A percentile compares a stretch with the other conserved stretches of the same genome.
Conservation (phyloP, 495 filamentous ascomycete species). For the Neurospora sp. region DNA sequence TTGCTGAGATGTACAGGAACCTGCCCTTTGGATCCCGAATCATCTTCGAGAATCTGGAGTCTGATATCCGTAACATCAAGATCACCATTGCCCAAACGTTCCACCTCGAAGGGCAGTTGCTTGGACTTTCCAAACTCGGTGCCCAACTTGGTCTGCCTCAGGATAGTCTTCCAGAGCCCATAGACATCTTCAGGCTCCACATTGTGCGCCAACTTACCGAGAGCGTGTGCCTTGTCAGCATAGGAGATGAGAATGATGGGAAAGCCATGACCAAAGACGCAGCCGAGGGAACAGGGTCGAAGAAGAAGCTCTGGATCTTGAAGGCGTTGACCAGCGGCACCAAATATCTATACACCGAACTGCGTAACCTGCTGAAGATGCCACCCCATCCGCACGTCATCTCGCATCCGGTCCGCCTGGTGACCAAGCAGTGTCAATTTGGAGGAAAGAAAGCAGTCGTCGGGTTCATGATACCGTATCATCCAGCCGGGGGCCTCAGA, state of each 20-base stretch:
- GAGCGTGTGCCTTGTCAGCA: slow-evolving; percentile 34
- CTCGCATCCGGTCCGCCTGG: slow-evolving; percentile 29
- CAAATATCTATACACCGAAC: slow-evolving; percentile 39
- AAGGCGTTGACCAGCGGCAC: slow-evolving; percentile 39
- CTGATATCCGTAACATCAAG: slow-evolving; percentile 26
- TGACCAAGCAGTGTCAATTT: slow-evolving; percentile 36
- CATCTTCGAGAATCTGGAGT: slow-evolving; percentile 31
- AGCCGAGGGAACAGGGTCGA: background rate
- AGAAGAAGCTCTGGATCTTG: slow-evolving; percentile 31
- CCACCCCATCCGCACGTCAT: slow-evolving; percentile 35
- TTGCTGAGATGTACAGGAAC: slow-evolving; percentile 12
- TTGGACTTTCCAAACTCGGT: slow-evolving; percentile 19
- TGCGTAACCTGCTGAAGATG: slow-evolving; percentile 34
- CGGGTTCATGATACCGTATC: slow-evolving; percentile 36
- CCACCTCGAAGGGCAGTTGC: slow-evolving; percentile 32
- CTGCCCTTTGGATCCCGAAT: slow-evolving; percentile 40
- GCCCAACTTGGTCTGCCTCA: slow-evolving; percentile 19
- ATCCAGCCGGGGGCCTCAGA: slow-evolving; percentile 31
- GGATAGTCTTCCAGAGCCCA: slow-evolving; percentile 18
- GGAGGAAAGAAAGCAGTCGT: slow-evolving; percentile 35
- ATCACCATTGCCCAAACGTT: slow-evolving; percentile 31
- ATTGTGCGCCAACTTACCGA: slow-evolving; percentile 35
- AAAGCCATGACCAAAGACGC: background rate
- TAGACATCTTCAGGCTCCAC: slow-evolving; percentile 32
- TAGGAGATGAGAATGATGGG: slow-evolving; percentile 4